Evolutionary conservation across 78 protist species (phyloP), one percentile per base, ranked within the genome.

Genomic region (Planoprotostelium fungivorum): DNA sequence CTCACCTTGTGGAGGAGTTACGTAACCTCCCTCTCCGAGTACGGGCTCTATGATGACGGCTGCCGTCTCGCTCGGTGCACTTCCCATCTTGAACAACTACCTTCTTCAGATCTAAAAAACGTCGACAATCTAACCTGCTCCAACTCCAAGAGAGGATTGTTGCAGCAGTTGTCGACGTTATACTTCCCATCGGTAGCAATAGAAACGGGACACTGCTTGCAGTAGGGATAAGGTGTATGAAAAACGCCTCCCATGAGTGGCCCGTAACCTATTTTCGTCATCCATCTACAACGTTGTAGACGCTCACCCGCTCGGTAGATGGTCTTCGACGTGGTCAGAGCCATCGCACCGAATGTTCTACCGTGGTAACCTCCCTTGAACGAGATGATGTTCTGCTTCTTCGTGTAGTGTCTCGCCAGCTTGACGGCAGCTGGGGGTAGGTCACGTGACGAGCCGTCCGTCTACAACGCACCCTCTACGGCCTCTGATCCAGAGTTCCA

Each of bases 401-500:
- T 34, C 29, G 34, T 1, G 23, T 90, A 90, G n/a, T 29, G 84
- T 5, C 36, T 38, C 9, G 87, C 35, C 16, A 51, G 16, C 16
- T 51, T 51, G 73, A 51, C 16, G 73, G 73, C 5, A 16, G 73
- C 73, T 51, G 73, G 31, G 5, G n/a, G n/a, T 16, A 51, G 5
- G 73, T 51, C 73, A 51, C 5, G 5, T 5, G 16, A 25, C 73
- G 16, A 5, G 16, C 16, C 73, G 16, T 51, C 73, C 73, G 31
- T 51, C 88, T 96, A 93, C 63, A 96, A 83, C 1, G 96, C 96
- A 23, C 91, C 97, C 83, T 96, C 97, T 37, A 90, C 90, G 10
- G 97, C 96, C 88, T 96, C 97, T 0, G 97, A 92, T 83, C 97
- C 97, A 63, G 95, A 84, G 88, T 96, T 96, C 88, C 95, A 92